Base-by-base conservation (phyloP, 2,329 filamentous ascomycete genomes). In the Colletotrichum tamarilloi region DNA sequence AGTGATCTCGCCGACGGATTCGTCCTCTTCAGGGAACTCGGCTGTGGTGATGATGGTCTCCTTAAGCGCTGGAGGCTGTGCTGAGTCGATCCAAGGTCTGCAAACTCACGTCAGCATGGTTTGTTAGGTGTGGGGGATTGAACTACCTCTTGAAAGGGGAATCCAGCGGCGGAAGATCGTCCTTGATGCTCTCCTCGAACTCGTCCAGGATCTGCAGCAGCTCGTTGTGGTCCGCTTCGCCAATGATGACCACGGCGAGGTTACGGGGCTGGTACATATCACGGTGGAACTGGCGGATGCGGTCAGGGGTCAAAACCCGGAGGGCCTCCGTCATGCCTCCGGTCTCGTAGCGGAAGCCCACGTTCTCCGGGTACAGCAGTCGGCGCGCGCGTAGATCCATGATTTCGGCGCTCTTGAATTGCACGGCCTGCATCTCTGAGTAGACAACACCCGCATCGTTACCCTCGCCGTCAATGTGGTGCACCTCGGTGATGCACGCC, bases 221-320 rank as follows among this genome's bases (percentile, higher is more conserved):
- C 78, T 97, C 89, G 0, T 90, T 85, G 79, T 98, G 94, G 79
- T 98, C 92, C 1, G 97, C 91, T 82, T 98, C 95, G 56, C 97
- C 97, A n/a, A 97, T 93, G 72, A 99, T 91, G 30, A 98, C 90
- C 32, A 99, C 85, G 76, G 95, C 97, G 73, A 99, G 86, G 79
- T 99, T 99, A 81, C 95, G 96, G 3, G 97, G 97, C 81, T 98
- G 96, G 80, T 99, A 99, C 96, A 99, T 98, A 76, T 95, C 94
- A 75, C 92, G 92, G 82, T 99, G 97, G 79, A 98, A 99, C 72
- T 92, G 91, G n/a, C 97, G 92, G 76, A 99, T 99, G 52, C 95
- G 92, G 65, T 98, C 93, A 1, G 95, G 92, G 0, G 95, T 97
- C 59, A 99, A 85, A 3, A 95, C 91, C 55, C 97, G 92, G 62